A percentile compares a stretch with the other conserved stretches of the same genome.
phyloP scores from a whole-genome alignment of 2,329 filamentous ascomycete genomes.

The Aspergillus awamori region DNA sequence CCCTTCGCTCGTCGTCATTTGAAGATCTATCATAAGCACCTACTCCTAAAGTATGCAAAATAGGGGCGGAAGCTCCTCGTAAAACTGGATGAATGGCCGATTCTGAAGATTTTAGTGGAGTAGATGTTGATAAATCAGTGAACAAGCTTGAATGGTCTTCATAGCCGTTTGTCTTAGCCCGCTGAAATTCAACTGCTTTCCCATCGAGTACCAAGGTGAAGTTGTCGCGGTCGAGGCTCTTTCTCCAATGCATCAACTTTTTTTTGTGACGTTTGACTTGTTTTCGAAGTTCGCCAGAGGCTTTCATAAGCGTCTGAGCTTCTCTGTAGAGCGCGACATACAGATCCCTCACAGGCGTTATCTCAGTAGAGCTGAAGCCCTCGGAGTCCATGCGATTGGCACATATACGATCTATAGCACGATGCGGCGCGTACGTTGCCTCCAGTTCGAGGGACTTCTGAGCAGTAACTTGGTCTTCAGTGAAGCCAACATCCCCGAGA shows the following conservation, averaged over 20 bases:
- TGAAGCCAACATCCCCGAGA: slow-evolving; percentile 17
- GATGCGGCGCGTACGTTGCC: slow-evolving; percentile 33
- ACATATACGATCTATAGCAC: slow-evolving; percentile 17
- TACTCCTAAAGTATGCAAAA: neutral
- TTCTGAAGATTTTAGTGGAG: neutral
- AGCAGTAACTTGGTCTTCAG: slow-evolving; percentile 20
- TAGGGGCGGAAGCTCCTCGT: neutral
- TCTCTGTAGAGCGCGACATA: slow-evolving; percentile 40
- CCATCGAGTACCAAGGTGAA: slow-evolving; percentile 36
- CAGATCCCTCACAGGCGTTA: slow-evolving; percentile 27
- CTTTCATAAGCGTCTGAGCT: slow-evolving; percentile 29
- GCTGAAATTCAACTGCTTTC: slow-evolving; percentile 31
- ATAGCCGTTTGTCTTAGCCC: slow-evolving; percentile 15
- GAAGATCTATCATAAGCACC: neutral
- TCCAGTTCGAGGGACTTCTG: slow-evolving; percentile 24
- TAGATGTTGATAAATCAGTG: neutral
- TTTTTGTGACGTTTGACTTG: slow-evolving; percentile 39
- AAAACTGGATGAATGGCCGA: neutral
- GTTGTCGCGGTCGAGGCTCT: slow-evolving; percentile 31
- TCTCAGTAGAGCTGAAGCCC: slow-evolving; percentile 18
- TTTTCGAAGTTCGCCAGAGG: slow-evolving; percentile 32
- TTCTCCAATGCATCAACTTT: slow-evolving; percentile 36
- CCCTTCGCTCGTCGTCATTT: neutral
- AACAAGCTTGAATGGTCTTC: neutral
- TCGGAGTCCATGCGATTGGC: slow-evolving; percentile 5